phyloP scores from a whole-genome alignment of 179 eudicot species.

The Camellia oleifera region DNA sequence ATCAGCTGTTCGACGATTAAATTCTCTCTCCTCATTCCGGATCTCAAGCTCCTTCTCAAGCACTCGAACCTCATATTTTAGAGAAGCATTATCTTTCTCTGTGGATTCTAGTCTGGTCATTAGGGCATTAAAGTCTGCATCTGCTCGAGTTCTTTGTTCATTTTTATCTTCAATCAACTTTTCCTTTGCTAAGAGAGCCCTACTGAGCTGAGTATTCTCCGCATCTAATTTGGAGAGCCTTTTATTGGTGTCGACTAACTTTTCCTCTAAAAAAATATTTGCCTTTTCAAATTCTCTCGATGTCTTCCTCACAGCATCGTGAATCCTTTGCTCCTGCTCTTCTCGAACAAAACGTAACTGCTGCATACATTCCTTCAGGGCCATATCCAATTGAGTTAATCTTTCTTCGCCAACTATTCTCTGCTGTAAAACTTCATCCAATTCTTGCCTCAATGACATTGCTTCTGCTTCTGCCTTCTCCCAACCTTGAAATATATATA shows the following conservation, averaged over 20 bases:
- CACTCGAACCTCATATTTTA: constrained; percentile 73
- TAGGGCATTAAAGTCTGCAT: constrained; percentile 45
- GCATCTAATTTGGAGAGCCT: constrained; percentile 41
- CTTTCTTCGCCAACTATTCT: constrained; percentile 61
- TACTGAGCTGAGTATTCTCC: constrained; percentile 60
- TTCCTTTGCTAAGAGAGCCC: constrained; percentile 54
- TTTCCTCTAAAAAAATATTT: constrained; percentile 40
- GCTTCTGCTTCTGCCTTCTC: constrained; percentile 79
- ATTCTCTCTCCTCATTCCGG: constrained; percentile 82
- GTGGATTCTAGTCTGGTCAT: constrained; percentile 43
- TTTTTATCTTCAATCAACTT: constrained; percentile 56
- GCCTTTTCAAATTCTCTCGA: constrained; percentile 59
- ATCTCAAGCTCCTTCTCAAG: constrained; percentile 90
- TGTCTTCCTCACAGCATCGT: constrained; percentile 58
- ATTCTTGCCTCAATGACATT: constrained; percentile 55
- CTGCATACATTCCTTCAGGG: constrained; percentile 91
- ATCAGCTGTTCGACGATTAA: constrained; percentile 60
- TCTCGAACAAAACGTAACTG: constrained; percentile 80
- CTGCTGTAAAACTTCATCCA: constrained; percentile 57
- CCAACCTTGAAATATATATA: constrained; percentile 53
- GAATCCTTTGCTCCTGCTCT: constrained; percentile 79
- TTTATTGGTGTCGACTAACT: constrained; percentile 45
- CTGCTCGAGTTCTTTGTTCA: constrained; percentile 38
- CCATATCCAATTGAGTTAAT: constrained; percentile 61
- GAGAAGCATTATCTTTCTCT: constrained; percentile 70